Percentiles rank a stretch among this genome's conserved stretches.
These are phyloP conservation scores for Euphorbia tirucalli DNA, from an alignment of 345 rosid genomes.

Conservation along the genomic window DNA sequence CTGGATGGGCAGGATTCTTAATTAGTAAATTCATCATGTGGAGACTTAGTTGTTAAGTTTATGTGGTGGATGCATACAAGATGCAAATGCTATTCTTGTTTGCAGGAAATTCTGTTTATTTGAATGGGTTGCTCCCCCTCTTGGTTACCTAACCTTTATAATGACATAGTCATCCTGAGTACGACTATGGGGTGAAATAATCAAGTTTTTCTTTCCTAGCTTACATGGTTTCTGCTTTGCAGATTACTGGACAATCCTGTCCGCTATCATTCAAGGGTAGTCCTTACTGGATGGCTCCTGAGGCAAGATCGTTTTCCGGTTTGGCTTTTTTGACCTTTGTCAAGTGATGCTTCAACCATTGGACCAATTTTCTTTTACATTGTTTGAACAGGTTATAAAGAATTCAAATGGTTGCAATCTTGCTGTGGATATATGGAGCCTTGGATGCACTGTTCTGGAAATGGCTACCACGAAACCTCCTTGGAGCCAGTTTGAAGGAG, in stretches of 20 bases:
- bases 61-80: neutral
- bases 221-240: constrained; percentile 19
- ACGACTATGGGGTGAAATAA: neutral
- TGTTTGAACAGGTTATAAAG: constrained; percentile 52
- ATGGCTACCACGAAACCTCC: constrained; percentile 88
- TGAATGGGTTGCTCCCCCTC: neutral
- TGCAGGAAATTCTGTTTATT: neutral
- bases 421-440: constrained; percentile 88
- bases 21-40: too few species aligned
- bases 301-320: constrained; percentile 36
- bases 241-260: constrained; percentile 79
- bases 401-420: constrained; percentile 60
- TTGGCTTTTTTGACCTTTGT: neutral
- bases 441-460: constrained; percentile 82
- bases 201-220: neutral
- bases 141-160: neutral
- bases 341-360: neutral
- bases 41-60: constrained; percentile 1
- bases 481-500: constrained; percentile 86
- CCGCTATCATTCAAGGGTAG: constrained; percentile 80
- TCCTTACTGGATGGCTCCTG: constrained; percentile 92
- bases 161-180: neutral
- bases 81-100: neutral
- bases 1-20: too few species aligned
- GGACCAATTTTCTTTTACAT: neutral